A percentile compares a stretch with the other conserved stretches of the same genome.
Evolutionary conservation across 768 basidiomycete species (phyloP).

Genomic region (Serpula lacrymans): DNA sequence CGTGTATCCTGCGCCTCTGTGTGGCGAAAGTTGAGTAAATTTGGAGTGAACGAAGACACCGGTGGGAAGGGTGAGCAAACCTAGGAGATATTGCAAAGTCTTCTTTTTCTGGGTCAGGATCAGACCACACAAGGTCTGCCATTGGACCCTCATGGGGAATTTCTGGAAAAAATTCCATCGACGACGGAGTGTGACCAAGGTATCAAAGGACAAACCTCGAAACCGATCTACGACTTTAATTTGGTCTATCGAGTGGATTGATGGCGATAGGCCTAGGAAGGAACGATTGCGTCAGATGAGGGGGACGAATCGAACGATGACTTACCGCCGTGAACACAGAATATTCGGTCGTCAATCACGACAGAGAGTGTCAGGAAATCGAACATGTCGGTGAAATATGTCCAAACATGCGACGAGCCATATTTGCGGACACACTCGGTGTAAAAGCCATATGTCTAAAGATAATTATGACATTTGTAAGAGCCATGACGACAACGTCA

Average conservation of each 20-base stretch:
- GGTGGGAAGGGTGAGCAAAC: conserved; percentile 37
- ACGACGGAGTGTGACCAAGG: conserved; percentile 18
- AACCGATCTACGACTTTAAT: conserved; percentile 99
- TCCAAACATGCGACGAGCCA: conserved; percentile 94
- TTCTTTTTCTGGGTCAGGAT: conserved; percentile 98
- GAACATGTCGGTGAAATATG: conserved; percentile 99
- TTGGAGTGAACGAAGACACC: conserved; percentile 11
- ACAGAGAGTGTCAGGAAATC: conserved; percentile 97
- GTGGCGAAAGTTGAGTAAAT: conserved; percentile 3
- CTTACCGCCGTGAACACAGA: conserved; percentile 96
- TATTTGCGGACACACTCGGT: conserved; percentile 98
- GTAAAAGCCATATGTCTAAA: conserved; percentile 98
- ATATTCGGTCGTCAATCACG: conserved; percentile 98
- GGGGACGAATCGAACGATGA: conserved; percentile 7
- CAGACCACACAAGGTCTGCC: conserved; percentile 99
- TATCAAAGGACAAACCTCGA: conserved; percentile 57
- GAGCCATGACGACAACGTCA: conserved; percentile 11
- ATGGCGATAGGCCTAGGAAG: conserved; percentile 82
- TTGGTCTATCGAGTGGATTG: conserved; percentile 98
- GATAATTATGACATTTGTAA: conserved; percentile 26
- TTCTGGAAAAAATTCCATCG: conserved; percentile 60
- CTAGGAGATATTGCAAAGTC: conserved; percentile 99
- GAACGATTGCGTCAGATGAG: conserved; percentile 9
- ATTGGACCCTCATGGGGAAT: conserved; percentile 99
- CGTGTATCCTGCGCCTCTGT: conserved; percentile 95